Evolutionary conservation across 1,284 basidiomycete species (phyloP), one percentile per base, ranked within the genome.

Genomic region (Sporisorium iseilematis-ciliati): DNA sequence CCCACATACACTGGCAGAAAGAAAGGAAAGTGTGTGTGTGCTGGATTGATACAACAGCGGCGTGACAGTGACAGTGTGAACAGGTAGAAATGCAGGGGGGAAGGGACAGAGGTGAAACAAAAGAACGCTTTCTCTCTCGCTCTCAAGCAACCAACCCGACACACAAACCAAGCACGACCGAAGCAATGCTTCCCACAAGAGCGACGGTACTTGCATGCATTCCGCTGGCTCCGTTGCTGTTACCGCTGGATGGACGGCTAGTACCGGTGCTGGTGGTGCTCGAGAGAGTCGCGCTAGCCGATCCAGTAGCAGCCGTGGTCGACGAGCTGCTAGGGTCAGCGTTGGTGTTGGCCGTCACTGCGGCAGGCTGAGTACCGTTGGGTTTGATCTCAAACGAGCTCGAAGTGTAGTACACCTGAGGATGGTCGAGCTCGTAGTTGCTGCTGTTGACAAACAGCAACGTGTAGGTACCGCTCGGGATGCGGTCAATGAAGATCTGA

Each of bases 381-480:
- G 76, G 72, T 61, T 59, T 75, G 38, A 78, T 26, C 49, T 72
- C 72, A 26, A 78, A 78, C 3, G 65, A 43, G 59, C 33, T 52
- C 18, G 72, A 71, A 6, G 66, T 69, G 65, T 66, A 76, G 57
- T 70, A 78, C 20, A 78, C 72, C 55, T 78, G 69, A 12, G 77
- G 69, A 3, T 49, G 49, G 49, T 77, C 75, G 21, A 77, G 70
- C 68, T 73, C 29, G 55, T 77, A 77, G 66, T 77, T 77, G 75
- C 66, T 69, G 64, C 66, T 71, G 72, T 78, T 79, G 51, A 78
- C 75, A 58, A 79, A 73, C 12, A 79, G 64, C 46, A 79, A 26
- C 18, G 38, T 55, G 65, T 79, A 79, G 11, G 65, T 68, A 14
- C 78, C 78, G 26, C 35, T 57, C 3, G 78, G 78, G 38, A 79